Base-by-base conservation (phyloP, 2,329 filamentous ascomycete species). In the Aureobasidium namibiae region DNA sequence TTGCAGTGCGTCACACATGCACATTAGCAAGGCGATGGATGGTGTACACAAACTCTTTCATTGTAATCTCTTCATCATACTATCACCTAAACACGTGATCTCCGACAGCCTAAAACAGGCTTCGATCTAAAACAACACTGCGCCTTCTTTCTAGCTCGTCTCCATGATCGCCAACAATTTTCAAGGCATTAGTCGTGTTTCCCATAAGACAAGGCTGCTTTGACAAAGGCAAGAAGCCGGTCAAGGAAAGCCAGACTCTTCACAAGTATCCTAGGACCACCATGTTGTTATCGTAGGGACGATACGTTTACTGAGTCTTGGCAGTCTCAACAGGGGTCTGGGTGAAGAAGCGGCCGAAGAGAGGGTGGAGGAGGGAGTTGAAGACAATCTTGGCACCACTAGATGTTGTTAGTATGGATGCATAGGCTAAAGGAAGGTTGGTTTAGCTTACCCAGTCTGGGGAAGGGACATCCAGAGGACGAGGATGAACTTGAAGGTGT, bases 401-500 rank as follows among this genome's bases (percentile, higher is more conserved):
- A 61, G 14, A 41, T 6, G 65, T 39, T 38, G 49, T 44, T 64
- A 33, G 64, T 14, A 64, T 72, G 68, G 63, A 34, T 45, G 14
- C 53, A 16, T 10, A 21, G 29, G 31, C 24, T 14, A 64, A 60
- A 6, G 65, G 59, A 58, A 59, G 52, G 24, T 50, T 18, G 45
- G 26, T 34, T 50, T n/a, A 44, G 79, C 87, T 73, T 87, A 96
- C 92, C 82, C 81, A 81, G 95, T 96, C 76, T 89, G 83, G 75
- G 94, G 94, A 70, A 99, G 90, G 68, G 92, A 86, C 79, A 99
- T 91, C 94, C 94, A 99, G 74, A 99, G 86, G 69, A 97, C 83
- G 75, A 97, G 88, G 72, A 95, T 80, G 73, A 99, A 96, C 84
- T 99, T 99, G 88, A 99, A 97, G 73, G 92, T 92, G 79, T 90